These are phyloP conservation scores for Blumeria graminis DNA, from an alignment of 2,329 filamentous ascomycete species.

Conservation along the genomic window DNA sequence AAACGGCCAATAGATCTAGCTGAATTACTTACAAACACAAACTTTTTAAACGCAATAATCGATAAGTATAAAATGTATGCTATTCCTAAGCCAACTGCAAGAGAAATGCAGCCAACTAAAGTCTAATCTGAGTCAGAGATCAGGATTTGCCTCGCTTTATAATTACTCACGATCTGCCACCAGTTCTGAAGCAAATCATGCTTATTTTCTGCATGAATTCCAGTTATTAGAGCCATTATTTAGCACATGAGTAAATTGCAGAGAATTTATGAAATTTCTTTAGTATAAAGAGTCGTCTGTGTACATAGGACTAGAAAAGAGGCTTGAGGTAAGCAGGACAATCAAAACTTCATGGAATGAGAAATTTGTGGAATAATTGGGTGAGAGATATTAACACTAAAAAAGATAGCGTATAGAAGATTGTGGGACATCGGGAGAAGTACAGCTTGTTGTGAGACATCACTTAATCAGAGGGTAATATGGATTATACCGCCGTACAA, in stretches of 20 bases:
- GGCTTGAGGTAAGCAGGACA: no score
- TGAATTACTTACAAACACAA: not conserved
- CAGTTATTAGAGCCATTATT: conserved; percentile 9
- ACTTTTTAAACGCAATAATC: conserved; percentile 2
- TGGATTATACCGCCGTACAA: no score
- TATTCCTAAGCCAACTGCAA: conserved; percentile 7
- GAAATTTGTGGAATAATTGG: no score
- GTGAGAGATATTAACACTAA: no score
- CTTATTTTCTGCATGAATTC: conserved; percentile 9
- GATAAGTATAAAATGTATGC: conserved; percentile 6
- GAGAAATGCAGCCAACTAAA: conserved; percentile 10
- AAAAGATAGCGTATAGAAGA: no score
- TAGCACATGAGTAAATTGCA: not conserved
- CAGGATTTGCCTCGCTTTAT: not conserved
- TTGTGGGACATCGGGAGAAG: no score
- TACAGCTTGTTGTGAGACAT: no score
- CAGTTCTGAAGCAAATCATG: conserved; percentile 8
- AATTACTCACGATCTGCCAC: conserved; percentile 10
- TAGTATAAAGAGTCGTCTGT: no score
- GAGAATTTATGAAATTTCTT: not conserved
- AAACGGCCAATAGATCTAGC: not conserved
- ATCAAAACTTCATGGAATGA: no score
- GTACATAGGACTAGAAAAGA: no score
- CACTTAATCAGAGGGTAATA: no score
- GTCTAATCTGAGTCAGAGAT: conserved; percentile 7